Evolutionary conservation across 257 asterid species (phyloP).

Genomic region (Thymus quinquecostatus): DNA sequence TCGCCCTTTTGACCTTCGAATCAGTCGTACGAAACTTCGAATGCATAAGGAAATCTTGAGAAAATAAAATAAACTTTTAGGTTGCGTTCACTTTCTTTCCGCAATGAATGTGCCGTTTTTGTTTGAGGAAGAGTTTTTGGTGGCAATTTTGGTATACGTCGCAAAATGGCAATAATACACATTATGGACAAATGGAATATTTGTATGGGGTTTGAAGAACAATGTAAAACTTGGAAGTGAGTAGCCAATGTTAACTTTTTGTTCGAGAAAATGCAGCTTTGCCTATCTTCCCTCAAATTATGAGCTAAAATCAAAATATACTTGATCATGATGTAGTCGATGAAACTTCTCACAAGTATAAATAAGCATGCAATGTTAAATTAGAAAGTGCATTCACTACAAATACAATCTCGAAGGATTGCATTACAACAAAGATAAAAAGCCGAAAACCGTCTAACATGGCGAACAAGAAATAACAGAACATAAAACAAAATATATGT

Average conservation of each 20-base stretch:
- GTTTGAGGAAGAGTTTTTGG: too few species aligned
- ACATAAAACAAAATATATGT: not conserved
- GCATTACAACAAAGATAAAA: conserved; percentile 6
- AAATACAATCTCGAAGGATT: not conserved
- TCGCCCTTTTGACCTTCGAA: too few species aligned
- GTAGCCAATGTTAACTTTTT: not conserved
- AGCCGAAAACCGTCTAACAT: not conserved
- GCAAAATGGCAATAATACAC: too few species aligned
- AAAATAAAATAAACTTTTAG: too few species aligned
- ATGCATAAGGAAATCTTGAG: too few species aligned
- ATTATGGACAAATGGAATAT: too few species aligned
- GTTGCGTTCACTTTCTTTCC: too few species aligned
- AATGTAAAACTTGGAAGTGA: not conserved
- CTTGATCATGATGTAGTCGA: not conserved
- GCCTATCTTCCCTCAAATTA: too few species aligned
- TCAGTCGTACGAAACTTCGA: too few species aligned
- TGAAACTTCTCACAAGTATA: not conserved
- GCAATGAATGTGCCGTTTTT: too few species aligned
- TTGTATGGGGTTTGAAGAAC: not conserved
- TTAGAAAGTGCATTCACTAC: not conserved
- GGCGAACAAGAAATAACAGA: not conserved
- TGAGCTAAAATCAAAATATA: not conserved
- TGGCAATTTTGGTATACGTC: too few species aligned
- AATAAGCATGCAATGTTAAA: not conserved
- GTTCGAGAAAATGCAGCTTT: too few species aligned